Conservation (phyloP, 1,284 basidiomycete genomes). For the Volvariella surrecta region DNA sequence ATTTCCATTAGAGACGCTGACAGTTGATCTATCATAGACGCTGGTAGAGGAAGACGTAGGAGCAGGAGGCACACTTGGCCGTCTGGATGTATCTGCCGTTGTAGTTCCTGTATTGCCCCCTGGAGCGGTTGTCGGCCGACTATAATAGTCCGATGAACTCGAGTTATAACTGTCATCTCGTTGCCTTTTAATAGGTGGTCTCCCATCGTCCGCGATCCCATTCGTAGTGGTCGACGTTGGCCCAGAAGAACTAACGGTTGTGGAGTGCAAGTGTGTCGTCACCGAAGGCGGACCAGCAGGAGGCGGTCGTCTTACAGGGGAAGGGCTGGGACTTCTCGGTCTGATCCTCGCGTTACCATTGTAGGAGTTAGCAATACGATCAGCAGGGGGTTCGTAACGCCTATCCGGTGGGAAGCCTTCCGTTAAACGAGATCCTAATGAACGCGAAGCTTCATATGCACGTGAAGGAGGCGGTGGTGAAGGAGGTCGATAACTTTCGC, state of each 20-base stretch:
- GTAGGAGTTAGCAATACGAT: neutral
- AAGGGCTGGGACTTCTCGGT: conserved; percentile 23
- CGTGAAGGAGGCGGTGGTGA: conserved; percentile 5
- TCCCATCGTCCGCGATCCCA: conserved; percentile 20
- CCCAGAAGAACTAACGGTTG: too few species aligned
- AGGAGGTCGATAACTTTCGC: neutral
- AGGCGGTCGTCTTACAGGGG: neutral
- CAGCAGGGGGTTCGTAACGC: conserved; percentile 16
- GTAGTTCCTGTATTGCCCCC: neutral
- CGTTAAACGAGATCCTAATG: conserved; percentile 16
- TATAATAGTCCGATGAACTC: too few species aligned
- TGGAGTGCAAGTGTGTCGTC: conserved; percentile 6
- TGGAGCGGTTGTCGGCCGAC: neutral
- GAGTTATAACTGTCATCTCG: conserved; percentile 22
- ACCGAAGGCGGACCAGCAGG: conserved; percentile 13
- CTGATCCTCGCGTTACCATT: conserved; percentile 11
- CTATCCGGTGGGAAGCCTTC: conserved; percentile 15
- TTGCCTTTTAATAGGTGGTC: conserved; percentile 26
- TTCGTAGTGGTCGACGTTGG: too few species aligned
- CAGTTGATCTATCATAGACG: too few species aligned
- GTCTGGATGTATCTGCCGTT: neutral
- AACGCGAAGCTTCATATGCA: conserved; percentile 8
- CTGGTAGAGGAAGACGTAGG: too few species aligned
- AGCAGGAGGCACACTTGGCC: too few species aligned
- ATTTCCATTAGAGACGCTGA: too few species aligned